Conservation (phyloP, 164 flowering plant species). For the Annona cherimola region DNA sequence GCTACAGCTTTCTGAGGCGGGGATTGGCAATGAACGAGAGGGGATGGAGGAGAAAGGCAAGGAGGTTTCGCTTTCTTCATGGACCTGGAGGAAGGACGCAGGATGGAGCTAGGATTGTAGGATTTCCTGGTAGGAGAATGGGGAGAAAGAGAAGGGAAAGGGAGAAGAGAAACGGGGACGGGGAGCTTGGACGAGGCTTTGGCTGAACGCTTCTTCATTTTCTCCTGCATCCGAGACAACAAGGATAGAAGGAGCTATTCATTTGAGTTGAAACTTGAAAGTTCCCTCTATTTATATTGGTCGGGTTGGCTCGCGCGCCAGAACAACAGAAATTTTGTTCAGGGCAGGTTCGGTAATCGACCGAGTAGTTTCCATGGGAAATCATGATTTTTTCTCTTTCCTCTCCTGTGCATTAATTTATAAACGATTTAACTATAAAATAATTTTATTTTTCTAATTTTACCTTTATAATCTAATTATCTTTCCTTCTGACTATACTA, state of each 20-base stretch:
- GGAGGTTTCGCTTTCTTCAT: conserved; percentile 1
- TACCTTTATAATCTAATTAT: too few species aligned
- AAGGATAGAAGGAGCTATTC: not conserved
- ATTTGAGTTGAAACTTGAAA: not conserved
- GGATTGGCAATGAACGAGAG: conserved; percentile 9
- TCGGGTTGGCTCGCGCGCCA: not conserved
- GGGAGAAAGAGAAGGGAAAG: not conserved
- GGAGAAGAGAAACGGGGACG: not conserved
- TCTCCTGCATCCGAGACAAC: not conserved
- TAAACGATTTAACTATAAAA: too few species aligned
- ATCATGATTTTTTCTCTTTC: too few species aligned
- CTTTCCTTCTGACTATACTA: too few species aligned
- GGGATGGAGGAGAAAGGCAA: conserved; percentile 1
- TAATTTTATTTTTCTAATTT: too few species aligned
- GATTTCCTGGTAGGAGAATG: conserved; percentile 6
- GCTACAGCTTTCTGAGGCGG: conserved; percentile 24
- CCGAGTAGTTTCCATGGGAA: too few species aligned
- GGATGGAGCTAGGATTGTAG: conserved; percentile 9
- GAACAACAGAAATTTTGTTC: too few species aligned
- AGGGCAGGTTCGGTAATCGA: too few species aligned
- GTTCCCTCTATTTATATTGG: not conserved
- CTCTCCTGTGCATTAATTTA: too few species aligned
- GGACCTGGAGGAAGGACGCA: not conserved
- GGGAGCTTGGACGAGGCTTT: not conserved
- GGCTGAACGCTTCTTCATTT: conserved; percentile 3